Evolutionary conservation across 176 grass and related monocot genomes (phyloP).

Genomic region (Juncus effusus): DNA sequence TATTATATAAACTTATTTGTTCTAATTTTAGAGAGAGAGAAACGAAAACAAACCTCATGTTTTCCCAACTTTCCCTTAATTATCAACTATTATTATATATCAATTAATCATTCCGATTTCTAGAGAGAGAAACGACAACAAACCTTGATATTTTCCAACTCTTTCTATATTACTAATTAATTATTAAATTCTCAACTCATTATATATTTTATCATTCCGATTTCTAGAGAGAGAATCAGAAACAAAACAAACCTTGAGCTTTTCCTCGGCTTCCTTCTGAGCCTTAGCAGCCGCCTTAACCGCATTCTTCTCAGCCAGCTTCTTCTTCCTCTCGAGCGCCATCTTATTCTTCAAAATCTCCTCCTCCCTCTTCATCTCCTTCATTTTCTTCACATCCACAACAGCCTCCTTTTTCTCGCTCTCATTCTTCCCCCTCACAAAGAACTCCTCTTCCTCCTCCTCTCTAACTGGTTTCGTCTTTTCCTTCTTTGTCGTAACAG

Average conservation of each 20-base stretch:
- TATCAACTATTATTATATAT: too few species aligned
- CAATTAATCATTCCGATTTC: too few species aligned
- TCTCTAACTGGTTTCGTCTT: conserved; percentile 34
- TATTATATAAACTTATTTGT: too few species aligned
- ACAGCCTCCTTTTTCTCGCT: conserved; percentile 53
- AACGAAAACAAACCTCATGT: too few species aligned
- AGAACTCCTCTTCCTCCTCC: conserved; percentile 3
- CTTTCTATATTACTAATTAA: too few species aligned
- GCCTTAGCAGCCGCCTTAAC: conserved; percentile 61
- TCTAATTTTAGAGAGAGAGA: too few species aligned
- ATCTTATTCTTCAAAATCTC: conserved; percentile 82
- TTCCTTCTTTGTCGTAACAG: conserved; percentile 34
- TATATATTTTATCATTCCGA: too few species aligned
- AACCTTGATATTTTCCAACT: too few species aligned
- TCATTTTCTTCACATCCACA: conserved; percentile 65
- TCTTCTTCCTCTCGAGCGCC: conserved; percentile 92
- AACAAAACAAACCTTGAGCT: conserved; percentile 43
- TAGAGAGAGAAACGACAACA: too few species aligned
- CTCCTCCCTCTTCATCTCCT: conserved; percentile 86
- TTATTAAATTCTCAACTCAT: too few species aligned
- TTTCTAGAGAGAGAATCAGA: not conserved
- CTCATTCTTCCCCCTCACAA: conserved; percentile 37
- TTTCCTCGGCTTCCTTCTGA: conserved; percentile 81
- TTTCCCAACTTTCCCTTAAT: too few species aligned
- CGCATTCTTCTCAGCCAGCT: conserved; percentile 71